Conservation (phyloP, 768 basidiomycete species). For the Krasilnikovozyma curviuscula region DNA sequence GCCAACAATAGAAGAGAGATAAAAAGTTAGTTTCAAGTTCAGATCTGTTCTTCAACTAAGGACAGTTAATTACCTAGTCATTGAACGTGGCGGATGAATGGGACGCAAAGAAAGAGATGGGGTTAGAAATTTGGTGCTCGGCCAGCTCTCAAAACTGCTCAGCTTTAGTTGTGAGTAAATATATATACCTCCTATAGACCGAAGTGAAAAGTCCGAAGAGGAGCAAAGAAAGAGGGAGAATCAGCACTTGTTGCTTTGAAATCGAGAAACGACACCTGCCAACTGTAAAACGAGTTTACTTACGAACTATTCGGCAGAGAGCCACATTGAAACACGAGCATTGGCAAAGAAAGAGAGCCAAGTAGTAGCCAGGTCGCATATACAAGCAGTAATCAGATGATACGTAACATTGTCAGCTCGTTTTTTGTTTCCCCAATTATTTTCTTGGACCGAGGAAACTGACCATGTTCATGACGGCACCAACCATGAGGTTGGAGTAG, state of each 20-base stretch:
- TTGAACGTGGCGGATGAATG: background rate
- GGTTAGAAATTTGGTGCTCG: background rate
- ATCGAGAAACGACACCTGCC: too few species aligned
- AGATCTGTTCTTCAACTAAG: too few species aligned
- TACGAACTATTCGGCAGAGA: background rate
- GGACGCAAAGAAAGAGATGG: background rate
- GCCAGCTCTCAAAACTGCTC: too few species aligned
- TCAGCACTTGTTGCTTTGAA: too few species aligned
- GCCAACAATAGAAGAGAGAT: background rate
- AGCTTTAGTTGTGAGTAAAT: too few species aligned
- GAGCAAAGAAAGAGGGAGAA: too few species aligned
- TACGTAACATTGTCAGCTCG: too few species aligned
- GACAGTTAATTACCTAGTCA: too few species aligned
- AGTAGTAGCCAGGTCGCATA: background rate
- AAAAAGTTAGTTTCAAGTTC: too few species aligned
- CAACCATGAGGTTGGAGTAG: slow-evolving; percentile 91
- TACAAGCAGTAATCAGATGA: background rate
- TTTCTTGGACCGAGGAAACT: background rate
- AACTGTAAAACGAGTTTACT: background rate
- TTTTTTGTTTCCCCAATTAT: too few species aligned
- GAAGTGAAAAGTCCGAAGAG: too few species aligned
- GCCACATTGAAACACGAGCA: background rate
- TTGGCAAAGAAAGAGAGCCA: background rate
- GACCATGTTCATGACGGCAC: slow-evolving; percentile 97
- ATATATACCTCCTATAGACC: too few species aligned